phyloP scores from a whole-genome alignment of 352 stramenopile genomes.

The Phytophthora vignae region DNA sequence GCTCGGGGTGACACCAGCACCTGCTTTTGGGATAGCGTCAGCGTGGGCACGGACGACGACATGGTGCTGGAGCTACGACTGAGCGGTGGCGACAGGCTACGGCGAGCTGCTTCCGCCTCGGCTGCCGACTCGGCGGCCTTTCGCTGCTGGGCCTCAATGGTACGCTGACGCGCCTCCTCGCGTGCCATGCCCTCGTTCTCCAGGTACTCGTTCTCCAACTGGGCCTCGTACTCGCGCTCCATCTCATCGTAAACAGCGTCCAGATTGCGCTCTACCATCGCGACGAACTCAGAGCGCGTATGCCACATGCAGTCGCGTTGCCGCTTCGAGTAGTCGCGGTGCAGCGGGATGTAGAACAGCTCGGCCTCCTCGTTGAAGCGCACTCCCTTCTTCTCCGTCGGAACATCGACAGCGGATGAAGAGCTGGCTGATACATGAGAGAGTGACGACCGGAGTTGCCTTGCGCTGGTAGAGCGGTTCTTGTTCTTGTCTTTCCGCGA shows the following conservation, averaged over 20 bases:
- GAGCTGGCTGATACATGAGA: slow-evolving; percentile 32
- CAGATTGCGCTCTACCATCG: slow-evolving; percentile 91
- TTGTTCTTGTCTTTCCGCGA: slow-evolving; percentile 20
- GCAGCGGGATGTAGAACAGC: slow-evolving; percentile 88
- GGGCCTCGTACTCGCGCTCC: slow-evolving; percentile 86
- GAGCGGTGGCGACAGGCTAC: slow-evolving; percentile 46
- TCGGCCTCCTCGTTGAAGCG: slow-evolving; percentile 82
- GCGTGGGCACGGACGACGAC: slow-evolving; percentile 42
- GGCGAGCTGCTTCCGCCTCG: slow-evolving; percentile 30
- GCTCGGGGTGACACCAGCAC: slow-evolving; percentile 78
- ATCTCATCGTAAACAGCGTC: slow-evolving; percentile 90
- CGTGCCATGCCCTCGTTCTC: slow-evolving; percentile 80
- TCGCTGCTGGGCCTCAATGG: slow-evolving; percentile 44
- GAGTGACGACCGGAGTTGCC: slow-evolving; percentile 32
- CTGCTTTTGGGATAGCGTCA: slow-evolving; percentile 68
- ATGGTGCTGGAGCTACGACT: slow-evolving; percentile 44
- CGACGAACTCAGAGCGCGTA: slow-evolving; percentile 80
- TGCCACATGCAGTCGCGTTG: slow-evolving; percentile 90
- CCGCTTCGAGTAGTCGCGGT: slow-evolving; percentile 87
- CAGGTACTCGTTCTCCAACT: slow-evolving; percentile 61
- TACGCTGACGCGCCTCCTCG: slow-evolving; percentile 70
- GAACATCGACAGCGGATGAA: slow-evolving; percentile 13
- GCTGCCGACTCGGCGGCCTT: slow-evolving; percentile 29
- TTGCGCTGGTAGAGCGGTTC: slow-evolving; percentile 6
- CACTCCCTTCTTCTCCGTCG: slow-evolving; percentile 50